phyloP scores from a whole-genome alignment of 345 rosid species.

The Aegle marmelos region DNA sequence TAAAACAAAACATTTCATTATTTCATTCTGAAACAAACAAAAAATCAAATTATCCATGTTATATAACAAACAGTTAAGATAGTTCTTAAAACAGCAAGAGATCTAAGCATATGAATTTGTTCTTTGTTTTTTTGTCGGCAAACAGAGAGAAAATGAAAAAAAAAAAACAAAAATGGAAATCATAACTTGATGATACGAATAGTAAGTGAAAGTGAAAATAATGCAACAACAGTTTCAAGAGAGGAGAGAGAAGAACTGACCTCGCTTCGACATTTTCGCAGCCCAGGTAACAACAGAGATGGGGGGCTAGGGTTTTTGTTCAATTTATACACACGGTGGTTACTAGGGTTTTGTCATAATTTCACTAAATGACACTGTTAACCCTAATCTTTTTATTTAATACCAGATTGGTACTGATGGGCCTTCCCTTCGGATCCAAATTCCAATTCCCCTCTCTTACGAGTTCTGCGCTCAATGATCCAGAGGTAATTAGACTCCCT shows the following conservation, averaged over 20 bases:
- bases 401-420: background rate
- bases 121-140: background rate
- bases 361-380: background rate
- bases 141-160: background rate
- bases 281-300: slow-evolving; percentile 18
- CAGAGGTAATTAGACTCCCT: too few relatives aligned
- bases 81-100: background rate
- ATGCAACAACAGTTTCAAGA: background rate
- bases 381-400: background rate
- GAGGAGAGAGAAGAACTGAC: slow-evolving; percentile 19
- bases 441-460: too few relatives aligned
- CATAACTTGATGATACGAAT: background rate
- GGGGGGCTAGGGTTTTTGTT: slow-evolving; percentile 15
- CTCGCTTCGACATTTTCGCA: slow-evolving; percentile 92
- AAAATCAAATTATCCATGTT: background rate
- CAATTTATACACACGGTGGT: slow-evolving; percentile 17
- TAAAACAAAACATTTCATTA: background rate
- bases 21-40: background rate
- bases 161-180: too few relatives aligned
- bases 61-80: background rate
- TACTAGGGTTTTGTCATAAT: slow-evolving; percentile 20
- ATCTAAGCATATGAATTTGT: background rate
- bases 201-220: background rate
- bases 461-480: too few relatives aligned
- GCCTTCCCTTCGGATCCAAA: background rate